Conservation (phyloP, 1,284 basidiomycete species). For the Ganoderma lucidum region DNA sequence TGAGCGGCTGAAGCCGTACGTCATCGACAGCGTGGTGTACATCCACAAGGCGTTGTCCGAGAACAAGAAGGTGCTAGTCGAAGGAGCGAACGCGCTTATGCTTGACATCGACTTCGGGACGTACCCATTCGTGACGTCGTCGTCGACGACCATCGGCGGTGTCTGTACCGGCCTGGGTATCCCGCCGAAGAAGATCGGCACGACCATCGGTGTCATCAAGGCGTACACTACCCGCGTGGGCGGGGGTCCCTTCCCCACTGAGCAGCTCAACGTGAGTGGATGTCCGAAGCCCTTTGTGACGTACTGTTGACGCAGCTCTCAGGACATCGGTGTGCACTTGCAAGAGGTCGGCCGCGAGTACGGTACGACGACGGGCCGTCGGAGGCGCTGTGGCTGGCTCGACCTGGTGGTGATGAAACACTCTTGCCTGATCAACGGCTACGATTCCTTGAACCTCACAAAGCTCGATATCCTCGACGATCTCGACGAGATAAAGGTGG, state of each 20-base stretch:
- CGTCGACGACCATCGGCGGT: constrained; percentile 92
- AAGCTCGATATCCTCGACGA: constrained; percentile 95
- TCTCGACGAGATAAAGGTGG: constrained; percentile 91
- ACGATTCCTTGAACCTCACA: constrained; percentile 93
- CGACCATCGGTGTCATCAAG: constrained; percentile 93
- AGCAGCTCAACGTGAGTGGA: constrained; percentile 83
- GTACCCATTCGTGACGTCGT: constrained; percentile 97
- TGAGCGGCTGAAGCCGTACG: constrained; percentile 86
- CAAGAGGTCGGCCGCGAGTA: constrained; percentile 96
- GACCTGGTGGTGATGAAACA: constrained; percentile 96
- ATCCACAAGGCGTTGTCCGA: constrained; percentile 82
- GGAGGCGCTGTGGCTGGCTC: constrained; percentile 96
- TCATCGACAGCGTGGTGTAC: constrained; percentile 89
- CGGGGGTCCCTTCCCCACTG: constrained; percentile 97
- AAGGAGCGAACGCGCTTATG: constrained; percentile 99
- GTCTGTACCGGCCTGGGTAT: constrained; percentile 97
- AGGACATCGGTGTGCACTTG: constrained; percentile 87
- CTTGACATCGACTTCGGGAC: constrained; percentile 98
- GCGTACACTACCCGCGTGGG: constrained; percentile 98
- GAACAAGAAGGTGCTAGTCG: constrained; percentile 89
- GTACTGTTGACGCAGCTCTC: background rate
- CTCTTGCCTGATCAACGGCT: constrained; percentile 95
- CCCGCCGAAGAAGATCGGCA: constrained; percentile 88
- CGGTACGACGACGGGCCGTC: constrained; percentile 92
- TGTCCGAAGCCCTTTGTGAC: background rate